Conservation (phyloP, 225 moss, liverwort and hornwort genomes). For the Pleurozium schreberi region DNA sequence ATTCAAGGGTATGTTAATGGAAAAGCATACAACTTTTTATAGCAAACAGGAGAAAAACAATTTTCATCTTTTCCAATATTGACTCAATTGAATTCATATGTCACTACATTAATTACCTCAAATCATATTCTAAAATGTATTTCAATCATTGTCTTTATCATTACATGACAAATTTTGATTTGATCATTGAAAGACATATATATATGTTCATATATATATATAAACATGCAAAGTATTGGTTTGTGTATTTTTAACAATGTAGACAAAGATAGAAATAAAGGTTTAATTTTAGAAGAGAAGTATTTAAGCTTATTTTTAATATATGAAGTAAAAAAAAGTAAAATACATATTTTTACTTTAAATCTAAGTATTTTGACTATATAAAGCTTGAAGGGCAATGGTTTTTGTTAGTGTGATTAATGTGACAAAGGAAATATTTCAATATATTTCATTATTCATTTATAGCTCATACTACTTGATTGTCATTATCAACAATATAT, state of each 20-base stretch:
- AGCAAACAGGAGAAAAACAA: background rate
- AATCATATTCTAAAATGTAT: background rate
- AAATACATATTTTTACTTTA: background rate
- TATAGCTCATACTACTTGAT: too few species aligned
- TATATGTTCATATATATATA: too few species aligned
- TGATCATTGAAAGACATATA: background rate
- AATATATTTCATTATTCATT: background rate
- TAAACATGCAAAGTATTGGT: background rate
- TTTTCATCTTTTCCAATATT: background rate
- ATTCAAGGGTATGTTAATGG: background rate
- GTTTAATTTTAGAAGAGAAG: too few species aligned
- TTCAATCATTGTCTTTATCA: background rate
- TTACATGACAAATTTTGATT: background rate
- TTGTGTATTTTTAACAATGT: background rate
- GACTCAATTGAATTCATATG: background rate
- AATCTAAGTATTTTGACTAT: too few species aligned
- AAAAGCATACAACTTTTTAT: background rate
- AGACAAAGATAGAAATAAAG: background rate
- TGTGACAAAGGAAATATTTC: too few species aligned
- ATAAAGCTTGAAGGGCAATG: background rate
- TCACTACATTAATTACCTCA: background rate
- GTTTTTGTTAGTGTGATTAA: too few species aligned
- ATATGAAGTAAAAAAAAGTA: background rate
- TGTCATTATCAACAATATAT: background rate
- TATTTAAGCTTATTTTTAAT: background rate